Percentiles rank a stretch among this genome's conserved stretches.
Conservation (phyloP, 208 protist genomes). For the Sergeia podlipaevii region DNA sequence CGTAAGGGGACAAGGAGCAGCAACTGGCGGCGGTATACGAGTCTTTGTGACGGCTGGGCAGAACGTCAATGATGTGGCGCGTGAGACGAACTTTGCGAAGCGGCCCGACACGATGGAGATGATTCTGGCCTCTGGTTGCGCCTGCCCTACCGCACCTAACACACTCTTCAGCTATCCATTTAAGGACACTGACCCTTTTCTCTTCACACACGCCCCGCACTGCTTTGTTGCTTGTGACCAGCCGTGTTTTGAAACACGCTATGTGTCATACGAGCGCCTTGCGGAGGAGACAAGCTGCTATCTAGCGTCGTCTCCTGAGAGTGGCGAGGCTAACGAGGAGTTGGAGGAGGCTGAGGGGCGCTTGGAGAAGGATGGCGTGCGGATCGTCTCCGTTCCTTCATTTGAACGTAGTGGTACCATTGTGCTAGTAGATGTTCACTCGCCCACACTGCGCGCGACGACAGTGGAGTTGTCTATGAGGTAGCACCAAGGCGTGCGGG, state of each 20-base stretch:
- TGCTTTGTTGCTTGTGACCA: conserved; percentile 89
- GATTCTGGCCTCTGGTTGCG: conserved; percentile 66
- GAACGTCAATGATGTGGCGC: conserved; percentile 79
- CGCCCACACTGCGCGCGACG: conserved; percentile 61
- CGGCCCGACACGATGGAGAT: conserved; percentile 71
- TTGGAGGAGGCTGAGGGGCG: conserved; percentile 9
- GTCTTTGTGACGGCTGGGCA: conserved; percentile 87
- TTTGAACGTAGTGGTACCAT: conserved; percentile 56
- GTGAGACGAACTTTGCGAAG: conserved; percentile 51
- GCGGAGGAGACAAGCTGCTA: background rate
- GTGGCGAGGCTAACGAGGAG: too few species aligned
- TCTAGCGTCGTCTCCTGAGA: too few species aligned
- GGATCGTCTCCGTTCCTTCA: conserved; percentile 75
- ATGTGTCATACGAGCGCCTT: conserved; percentile 39
- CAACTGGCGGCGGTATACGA: conserved; percentile 1
- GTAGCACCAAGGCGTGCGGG: too few species aligned
- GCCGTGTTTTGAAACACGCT: conserved; percentile 66
- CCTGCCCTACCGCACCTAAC: conserved; percentile 90
- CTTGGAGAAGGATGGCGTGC: conserved; percentile 26
- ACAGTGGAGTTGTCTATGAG: too few species aligned
- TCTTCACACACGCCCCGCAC: conserved; percentile 70
- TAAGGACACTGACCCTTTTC: conserved; percentile 76
- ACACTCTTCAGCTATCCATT: conserved; percentile 93
- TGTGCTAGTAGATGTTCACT: conserved; percentile 79
- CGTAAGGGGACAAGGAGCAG: conserved; percentile 10